Evolutionary conservation across 441 rosid species (phyloP), one percentile per base, ranked within the genome.

Genomic region (Viola pubescens): DNA sequence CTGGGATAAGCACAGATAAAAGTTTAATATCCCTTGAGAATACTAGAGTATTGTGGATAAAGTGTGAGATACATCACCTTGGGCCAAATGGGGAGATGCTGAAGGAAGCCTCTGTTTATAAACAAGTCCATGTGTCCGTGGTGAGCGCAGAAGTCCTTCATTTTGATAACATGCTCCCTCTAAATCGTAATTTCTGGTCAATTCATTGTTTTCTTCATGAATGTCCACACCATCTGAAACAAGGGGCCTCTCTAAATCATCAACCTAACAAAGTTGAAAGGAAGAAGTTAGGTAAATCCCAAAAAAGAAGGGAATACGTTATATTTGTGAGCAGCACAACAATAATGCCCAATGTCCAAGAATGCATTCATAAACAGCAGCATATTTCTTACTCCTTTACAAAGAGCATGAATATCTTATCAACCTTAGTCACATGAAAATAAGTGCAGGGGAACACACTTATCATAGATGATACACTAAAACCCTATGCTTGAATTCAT

Each of bases 181-280:
- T 9, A 81, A 54, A 72, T 86, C 98, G 77, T 72, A 80, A 63
- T 63, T 81, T 67, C 87, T 81, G 12, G 70, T 60, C 7, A 71
- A 65, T 62, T 85, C 89, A 79, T 74, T 74, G 77, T 70, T 74
- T 76, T 77, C 82, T 42, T 76, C 79, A 54, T 45, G 77, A 58
- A 69, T 62, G 47, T 73, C 76, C 9, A 46, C 86, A 55, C 66
- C 75, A 71, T 85, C 81, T 6, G 86, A 71, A 41, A 90, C 75
- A 73, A 94, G 88, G 19, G 95, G 95, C 67, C 91, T 76, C 64
- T 86, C 91, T 67, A 85, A 72, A 52, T 87, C 97, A 56, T 71
- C 85, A 42, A 56, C 73, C 97, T 94, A 66, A 66, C 63, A 54
- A 46, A 45, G 6, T 61, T 55, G 48, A n/a, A 26, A 66, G 50